Evolutionary conservation across 2,329 filamentous ascomycete species (phyloP), one percentile per base, ranked within the genome.

Genomic region (Periconia sp.): DNA sequence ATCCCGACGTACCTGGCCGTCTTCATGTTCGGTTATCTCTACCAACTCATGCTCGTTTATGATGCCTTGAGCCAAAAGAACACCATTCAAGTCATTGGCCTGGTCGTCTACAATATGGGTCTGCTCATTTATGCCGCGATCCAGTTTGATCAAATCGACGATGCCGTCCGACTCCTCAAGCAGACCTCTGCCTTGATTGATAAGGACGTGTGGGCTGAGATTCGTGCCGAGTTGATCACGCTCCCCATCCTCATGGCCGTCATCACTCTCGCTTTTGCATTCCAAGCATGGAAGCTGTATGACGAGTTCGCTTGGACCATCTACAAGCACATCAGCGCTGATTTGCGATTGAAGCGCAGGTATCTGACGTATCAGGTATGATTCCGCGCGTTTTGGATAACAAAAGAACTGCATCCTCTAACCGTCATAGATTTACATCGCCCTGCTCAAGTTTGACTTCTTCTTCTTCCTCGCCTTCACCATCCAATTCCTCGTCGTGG

Each of bases 401-500:
- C 18, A 47, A 33, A 31, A 20, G 20, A 1, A 37, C 33, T 42
- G 17, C n/a, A 15, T 6, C 18, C 2, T 18, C 62, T 69, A 44
- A 69, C 60, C 10, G 23, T 58, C 61, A 59, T 68, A 96, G 92
- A 92, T 99, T 74, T 99, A 97, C 76, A 97, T 99, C 68, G 91
- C 94, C 37, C 84, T 99, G 11, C 83, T 99, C 61, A 99, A 99
- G 76, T 99, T 99, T 74, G 94, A 99, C 77, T 97, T 99, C 77
- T 99, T 99, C 85, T 97, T 99, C 81, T 99, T 99, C 82, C 85
- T 99, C 47, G 94, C 93, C 50, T 99, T 99, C 75, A 97, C 94
- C 7, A 91, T 99, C 45, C 94, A 99, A 71, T 99, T 99, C 75
- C 84, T 97, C 50, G 93, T 99, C 64, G 89, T 97, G 54, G 92